These are phyloP conservation scores for Letharia columbiana DNA, from an alignment of 495 filamentous ascomycete species.

Conservation along the genomic window DNA sequence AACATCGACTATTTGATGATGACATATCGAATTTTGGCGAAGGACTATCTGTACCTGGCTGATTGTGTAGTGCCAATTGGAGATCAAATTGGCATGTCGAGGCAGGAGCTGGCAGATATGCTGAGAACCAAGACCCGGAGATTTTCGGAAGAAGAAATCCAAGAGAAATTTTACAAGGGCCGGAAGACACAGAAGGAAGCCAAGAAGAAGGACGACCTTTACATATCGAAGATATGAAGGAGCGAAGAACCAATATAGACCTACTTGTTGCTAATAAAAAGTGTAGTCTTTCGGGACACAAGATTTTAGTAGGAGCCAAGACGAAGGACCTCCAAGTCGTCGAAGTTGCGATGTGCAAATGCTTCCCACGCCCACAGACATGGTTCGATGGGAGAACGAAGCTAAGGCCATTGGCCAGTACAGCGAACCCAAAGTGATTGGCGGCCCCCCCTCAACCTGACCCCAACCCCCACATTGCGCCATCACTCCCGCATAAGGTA, in stretches of 20 bases:
- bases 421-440: not conserved
- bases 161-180: constrained; percentile 32
- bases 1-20: constrained; percentile 66
- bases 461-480: constrained; percentile 11
- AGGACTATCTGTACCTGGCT: constrained; percentile 56
- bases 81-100: constrained; percentile 53
- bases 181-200: constrained; percentile 11
- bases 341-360: not conserved
- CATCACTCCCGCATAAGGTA: constrained; percentile 11
- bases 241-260: not conserved
- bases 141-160: constrained; percentile 52
- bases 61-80: constrained; percentile 60
- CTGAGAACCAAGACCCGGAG: constrained; percentile 50
- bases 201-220: constrained; percentile 12
- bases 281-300: not conserved
- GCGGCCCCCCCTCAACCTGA: not conserved
- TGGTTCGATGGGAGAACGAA: not conserved
- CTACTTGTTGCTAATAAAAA: not conserved
- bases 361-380: not conserved
- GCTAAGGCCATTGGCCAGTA: not conserved
- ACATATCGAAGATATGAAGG: constrained; percentile 15
- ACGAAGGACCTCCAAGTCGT: not conserved
- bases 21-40: constrained; percentile 49
- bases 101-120: constrained; percentile 53
- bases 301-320: not conserved